Percentiles rank a stretch among this genome's conserved stretches.
phyloP scores from a whole-genome alignment of 345 rosid species.

The Cardamine resedifolia region DNA sequence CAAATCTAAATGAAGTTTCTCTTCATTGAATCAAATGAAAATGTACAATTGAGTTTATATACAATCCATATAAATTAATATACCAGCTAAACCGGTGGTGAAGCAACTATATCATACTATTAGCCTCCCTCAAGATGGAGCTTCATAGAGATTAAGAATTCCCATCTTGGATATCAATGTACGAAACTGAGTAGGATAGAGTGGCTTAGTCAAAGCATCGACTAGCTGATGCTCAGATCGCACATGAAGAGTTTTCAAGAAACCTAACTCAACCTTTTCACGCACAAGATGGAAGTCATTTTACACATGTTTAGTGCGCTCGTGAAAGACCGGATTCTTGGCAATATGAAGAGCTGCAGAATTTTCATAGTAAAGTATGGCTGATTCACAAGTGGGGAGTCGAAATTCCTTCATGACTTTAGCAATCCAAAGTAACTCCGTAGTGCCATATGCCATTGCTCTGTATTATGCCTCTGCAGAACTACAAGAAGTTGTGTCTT shows the following conservation, averaged over 20 bases:
- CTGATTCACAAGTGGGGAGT: fast-evolving
- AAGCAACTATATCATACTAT: neutral
- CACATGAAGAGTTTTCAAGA: neutral
- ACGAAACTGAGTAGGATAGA: neutral
- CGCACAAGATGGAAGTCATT: neutral
- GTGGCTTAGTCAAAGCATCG: neutral
- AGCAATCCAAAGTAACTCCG: neutral
- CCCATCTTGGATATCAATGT: neutral
- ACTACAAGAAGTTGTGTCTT: neutral
- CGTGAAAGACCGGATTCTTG: neutral
- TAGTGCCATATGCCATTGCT: neutral
- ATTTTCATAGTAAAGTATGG: neutral
- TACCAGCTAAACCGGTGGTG: too few species aligned
- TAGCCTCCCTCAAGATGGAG: neutral
- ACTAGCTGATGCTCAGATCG: neutral
- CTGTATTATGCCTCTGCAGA: neutral
- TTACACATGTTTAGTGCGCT: neutral
- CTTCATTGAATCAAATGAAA: too few species aligned
- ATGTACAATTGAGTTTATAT: too few species aligned
- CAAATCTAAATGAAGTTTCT: too few species aligned
- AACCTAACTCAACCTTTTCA: neutral
- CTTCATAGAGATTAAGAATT: neutral
- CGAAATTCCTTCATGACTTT: neutral
- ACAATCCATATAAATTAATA: too few species aligned
- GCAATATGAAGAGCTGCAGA: neutral